Evolutionary conservation across 441 rosid genomes (phyloP).

Genomic region (Populus trichocarpa): DNA sequence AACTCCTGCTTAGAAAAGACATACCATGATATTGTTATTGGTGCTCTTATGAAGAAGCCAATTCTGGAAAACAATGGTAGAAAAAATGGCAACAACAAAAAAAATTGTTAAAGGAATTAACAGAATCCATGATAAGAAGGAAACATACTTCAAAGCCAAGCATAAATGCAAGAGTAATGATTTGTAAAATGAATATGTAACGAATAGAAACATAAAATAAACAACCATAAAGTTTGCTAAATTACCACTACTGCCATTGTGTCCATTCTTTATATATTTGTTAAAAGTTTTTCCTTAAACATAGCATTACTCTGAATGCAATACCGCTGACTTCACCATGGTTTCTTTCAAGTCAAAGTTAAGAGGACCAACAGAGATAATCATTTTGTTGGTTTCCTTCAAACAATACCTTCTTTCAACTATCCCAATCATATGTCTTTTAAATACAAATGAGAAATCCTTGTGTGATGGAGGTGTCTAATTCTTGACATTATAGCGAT

Average conservation of each 20-base stretch:
- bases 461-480: neutral
- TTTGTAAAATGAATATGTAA: too few relatives aligned
- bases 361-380: neutral
- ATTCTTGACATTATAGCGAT: neutral
- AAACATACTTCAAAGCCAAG: neutral
- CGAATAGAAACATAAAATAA: too few relatives aligned
- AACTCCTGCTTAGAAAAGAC: conserved; percentile 63
- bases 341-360: neutral
- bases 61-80: conserved; percentile 2
- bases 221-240: too few relatives aligned
- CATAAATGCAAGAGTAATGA: neutral
- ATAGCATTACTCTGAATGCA: too few relatives aligned
- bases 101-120: neutral
- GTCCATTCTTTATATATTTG: too few relatives aligned
- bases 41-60: conserved; percentile 9
- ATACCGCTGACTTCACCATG: neutral
- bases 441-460: neutral
- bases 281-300: too few relatives aligned
- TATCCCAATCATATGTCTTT: neutral
- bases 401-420: neutral
- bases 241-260: too few relatives aligned
- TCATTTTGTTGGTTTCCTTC: neutral
- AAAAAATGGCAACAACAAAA: conserved; percentile 4
- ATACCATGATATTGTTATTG: conserved; percentile 11
- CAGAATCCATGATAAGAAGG: neutral